A percentile compares a stretch with the other conserved stretches of the same genome.
Evolutionary conservation across 1,284 basidiomycete genomes (phyloP).

Genomic region (Singerocomus inundabilis): DNA sequence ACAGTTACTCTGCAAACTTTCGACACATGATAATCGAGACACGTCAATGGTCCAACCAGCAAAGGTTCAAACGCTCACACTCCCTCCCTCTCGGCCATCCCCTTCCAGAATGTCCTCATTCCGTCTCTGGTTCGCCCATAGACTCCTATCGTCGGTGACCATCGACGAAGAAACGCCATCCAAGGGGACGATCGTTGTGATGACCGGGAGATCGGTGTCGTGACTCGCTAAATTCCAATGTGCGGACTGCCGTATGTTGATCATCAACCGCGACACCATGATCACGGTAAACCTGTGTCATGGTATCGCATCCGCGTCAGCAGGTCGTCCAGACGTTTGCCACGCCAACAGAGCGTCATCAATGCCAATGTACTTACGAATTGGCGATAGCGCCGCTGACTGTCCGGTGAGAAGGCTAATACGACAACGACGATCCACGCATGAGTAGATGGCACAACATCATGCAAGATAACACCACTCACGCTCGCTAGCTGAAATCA

Average conservation of each 20-base stretch:
- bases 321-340: neutral
- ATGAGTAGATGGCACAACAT: too few species aligned
- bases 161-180: neutral
- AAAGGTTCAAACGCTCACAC: too few species aligned
- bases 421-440: neutral
- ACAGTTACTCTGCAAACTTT: neutral
- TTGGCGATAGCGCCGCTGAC: constrained; percentile 1
- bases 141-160: neutral
- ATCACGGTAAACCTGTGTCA: constrained; percentile 37
- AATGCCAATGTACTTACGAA: constrained; percentile 6
- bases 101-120: neutral
- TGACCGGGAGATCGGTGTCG: neutral
- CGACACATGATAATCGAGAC: neutral
- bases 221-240: neutral
- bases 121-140: neutral
- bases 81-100: too few species aligned
- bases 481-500: constrained; percentile 1
- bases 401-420: constrained; percentile 4
- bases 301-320: neutral
- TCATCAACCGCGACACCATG: constrained; percentile 43
- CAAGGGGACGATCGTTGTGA: constrained; percentile 6
- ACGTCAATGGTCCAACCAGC: neutral
- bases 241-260: constrained; percentile 40
- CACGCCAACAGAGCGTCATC: neutral
- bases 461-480: neutral